Conservation (phyloP, 768 basidiomycete species). For the Serpula lacrymans region DNA sequence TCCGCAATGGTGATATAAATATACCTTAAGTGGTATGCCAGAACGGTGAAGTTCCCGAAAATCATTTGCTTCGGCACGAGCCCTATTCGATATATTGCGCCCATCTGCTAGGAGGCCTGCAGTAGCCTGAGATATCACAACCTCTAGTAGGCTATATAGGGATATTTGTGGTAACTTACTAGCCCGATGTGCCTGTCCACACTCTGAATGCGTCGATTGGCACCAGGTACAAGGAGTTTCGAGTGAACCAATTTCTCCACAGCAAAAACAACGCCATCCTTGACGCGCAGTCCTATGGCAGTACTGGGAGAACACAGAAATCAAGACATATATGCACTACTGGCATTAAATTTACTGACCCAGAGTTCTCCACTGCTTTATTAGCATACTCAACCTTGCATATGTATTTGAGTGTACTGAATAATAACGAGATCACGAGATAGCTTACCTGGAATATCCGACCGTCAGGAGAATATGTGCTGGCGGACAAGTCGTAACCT, state of each 20-base stretch:
- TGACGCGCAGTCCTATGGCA: conserved; percentile 92
- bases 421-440: neutral
- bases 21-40: too few relatives aligned
- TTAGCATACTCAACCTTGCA: conserved; percentile 92
- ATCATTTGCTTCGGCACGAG: conserved; percentile 77
- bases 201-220: conserved; percentile 90
- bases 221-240: conserved; percentile 89
- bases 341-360: conserved; percentile 44
- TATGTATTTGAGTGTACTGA: conserved; percentile 8
- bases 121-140: conserved; percentile 59
- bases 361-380: conserved; percentile 98
- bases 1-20: conserved; percentile 27
- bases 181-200: conserved; percentile 93
- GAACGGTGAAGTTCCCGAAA: too few relatives aligned
- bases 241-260: conserved; percentile 98
- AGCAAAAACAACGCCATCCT: conserved; percentile 91
- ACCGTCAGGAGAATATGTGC: conserved; percentile 95
- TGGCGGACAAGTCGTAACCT: conserved; percentile 95
- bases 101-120: conserved; percentile 94
- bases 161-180: conserved; percentile 39
- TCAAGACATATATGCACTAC: conserved; percentile 1
- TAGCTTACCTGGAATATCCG: conserved; percentile 93
- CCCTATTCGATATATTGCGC: conserved; percentile 79
- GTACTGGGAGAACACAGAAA: conserved; percentile 50
- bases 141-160: neutral